Percentiles rank a stretch among this genome's conserved stretches.
Conservation (phyloP, 305 asterid genomes). For the Solanum hybrid region DNA sequence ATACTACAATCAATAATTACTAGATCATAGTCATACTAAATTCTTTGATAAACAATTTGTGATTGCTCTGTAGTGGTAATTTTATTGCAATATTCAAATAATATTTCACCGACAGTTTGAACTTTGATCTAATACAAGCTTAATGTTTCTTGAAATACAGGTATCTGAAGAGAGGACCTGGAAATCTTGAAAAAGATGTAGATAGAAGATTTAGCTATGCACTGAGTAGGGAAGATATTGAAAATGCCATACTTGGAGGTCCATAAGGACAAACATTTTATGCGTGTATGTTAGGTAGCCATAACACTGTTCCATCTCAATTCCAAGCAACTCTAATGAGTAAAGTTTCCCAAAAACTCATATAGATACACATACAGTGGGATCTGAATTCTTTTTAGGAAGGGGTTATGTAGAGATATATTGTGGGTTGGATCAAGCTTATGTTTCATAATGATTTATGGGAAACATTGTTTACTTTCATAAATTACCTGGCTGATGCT, state of each 20-base stretch:
- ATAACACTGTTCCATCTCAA: background rate
- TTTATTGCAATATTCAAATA: background rate
- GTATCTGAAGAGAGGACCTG: slow-evolving; percentile 78
- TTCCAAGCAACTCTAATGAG: background rate
- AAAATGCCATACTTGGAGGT: slow-evolving; percentile 97
- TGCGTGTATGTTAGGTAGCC: background rate
- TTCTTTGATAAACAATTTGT: background rate
- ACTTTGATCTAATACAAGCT: background rate
- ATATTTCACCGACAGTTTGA: background rate
- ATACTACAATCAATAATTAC: background rate
- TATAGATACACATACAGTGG: background rate
- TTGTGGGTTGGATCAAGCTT: background rate
- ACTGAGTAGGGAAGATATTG: slow-evolving; percentile 90
- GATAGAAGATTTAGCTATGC: slow-evolving; percentile 97
- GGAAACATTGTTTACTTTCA: background rate
- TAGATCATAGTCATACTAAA: background rate
- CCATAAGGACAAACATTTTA: slow-evolving; percentile 31
- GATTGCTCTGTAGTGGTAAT: background rate
- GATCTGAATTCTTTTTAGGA: background rate
- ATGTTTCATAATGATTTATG: background rate
- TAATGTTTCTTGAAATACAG: slow-evolving; percentile 31
- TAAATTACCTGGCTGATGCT: background rate
- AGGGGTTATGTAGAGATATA: background rate
- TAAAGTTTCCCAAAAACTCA: background rate
- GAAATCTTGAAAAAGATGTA: slow-evolving; percentile 72